phyloP scores from a whole-genome alignment of 176 grass and related monocot species.

The Stipa capillata region DNA sequence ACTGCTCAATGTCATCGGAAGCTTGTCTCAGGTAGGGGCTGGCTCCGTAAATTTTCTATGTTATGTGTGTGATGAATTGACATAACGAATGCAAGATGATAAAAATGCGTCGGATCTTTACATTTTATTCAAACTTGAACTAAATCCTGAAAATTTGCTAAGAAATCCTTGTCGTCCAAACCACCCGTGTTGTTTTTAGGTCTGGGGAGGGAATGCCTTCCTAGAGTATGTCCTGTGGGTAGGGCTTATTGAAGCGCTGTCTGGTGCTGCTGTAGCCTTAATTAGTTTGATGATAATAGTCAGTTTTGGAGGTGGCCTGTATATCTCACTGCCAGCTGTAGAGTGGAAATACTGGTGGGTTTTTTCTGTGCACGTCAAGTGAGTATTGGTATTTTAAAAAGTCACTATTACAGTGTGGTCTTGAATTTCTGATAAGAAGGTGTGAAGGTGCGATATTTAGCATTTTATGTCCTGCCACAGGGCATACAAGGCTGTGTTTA shows the following conservation, averaged over 20 bases:
- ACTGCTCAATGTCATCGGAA: slow-evolving; percentile 67
- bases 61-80: background rate
- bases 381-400: no score
- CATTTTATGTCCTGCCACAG: background rate
- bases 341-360: background rate
- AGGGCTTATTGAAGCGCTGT: background rate
- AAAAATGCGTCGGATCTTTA: background rate
- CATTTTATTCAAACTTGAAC: no score
- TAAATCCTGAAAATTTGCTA: background rate
- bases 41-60: background rate
- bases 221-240: no score
- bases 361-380: background rate
- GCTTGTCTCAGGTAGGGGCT: slow-evolving; percentile 57
- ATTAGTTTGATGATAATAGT: background rate
- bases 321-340: background rate
- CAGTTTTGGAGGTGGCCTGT: background rate
- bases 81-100: background rate
- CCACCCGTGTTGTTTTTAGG: background rate
- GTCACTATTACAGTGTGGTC: background rate
- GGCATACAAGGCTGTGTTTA: background rate
- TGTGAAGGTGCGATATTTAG: background rate
- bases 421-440: background rate
- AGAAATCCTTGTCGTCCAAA: background rate
- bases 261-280: background rate
- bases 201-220: background rate